Evolutionary conservation across 139 green algal genomes (phyloP), one percentile per base, ranked within the genome.

Genomic region (Chlorella sp.): DNA sequence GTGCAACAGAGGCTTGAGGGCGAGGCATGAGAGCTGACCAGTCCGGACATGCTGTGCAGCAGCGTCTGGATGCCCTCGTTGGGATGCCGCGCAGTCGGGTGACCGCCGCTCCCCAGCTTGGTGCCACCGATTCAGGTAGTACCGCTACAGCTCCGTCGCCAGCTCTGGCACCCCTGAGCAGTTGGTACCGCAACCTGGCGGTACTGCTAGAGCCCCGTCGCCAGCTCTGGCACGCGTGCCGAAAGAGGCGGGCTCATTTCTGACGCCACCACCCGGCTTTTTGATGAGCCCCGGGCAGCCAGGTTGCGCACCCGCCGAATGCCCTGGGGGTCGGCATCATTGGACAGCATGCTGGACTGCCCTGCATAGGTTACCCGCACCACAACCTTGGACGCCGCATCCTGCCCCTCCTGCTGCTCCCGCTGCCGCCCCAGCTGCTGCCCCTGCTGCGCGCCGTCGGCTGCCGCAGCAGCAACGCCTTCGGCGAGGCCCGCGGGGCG

Each of bases 311-410:
- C 48, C 12, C 79, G 79, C 36, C 79, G 79, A 30, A 66, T 68
- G 42, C 79, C 79, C 79, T 69, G 64, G 78, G 92, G 88, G 32
- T 90, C 81, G 24, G 34, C 42, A 30, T 68, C 64, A 86, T 94
- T 94, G 81, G 91, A 77, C 66, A 94, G 89, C 92, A 94, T 93
- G 64, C 39, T 28, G 39, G 66, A 85, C 21, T 79, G 86, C 1
- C 90, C 92, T 15, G 71, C 91, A 24, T 88, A 79, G 16, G 26
- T 77, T 26, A 94, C 73, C 28, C 87, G 73, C 42, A 94, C 83
- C 88, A 88, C 84, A 15, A 87, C 61, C 30, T 71, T 28, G 21
- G 22, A 26, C 64, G 64, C 64, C 64, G 64, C 64, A 9, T 61
- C 36, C 83, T 61, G 36, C 64, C 42, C 36, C 83, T 61, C 36